Evolutionary conservation across 345 rosid genomes (phyloP), one percentile per base, ranked within the genome.

Genomic region (Linum tenue): DNA sequence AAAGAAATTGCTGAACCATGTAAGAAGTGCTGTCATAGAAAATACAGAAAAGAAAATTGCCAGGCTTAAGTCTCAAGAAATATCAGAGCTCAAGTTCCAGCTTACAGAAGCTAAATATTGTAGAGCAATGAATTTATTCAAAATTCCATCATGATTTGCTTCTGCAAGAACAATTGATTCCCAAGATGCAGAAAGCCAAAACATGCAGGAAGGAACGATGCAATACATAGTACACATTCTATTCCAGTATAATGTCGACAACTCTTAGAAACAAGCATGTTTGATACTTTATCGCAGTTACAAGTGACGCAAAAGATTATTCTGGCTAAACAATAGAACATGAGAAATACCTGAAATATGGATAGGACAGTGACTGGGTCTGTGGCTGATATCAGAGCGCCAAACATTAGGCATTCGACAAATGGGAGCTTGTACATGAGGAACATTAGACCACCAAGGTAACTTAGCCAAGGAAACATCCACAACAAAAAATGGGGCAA

Each of bases 331-430:
- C 64, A 12, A 56, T 37, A n/a, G 4, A 31, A 58, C 16, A 73
- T 14, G 71, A 64, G 53, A 36, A 41, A 16, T 59, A 94, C 99
- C 99, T 94, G 99, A 73, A 94, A 94, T 78, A 90, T 90, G 64
- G 99, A 94, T 67, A 94, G 75, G 62, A 94, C 99, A 4, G 99
- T 94, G 69, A 94, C 99, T 75, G 99, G 99, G 78, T 94, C 99
- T 0, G 99, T 94, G 64, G 99, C 99, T 10, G 99, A 94, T 80
- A 94, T 94, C 60, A 94, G 92, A 67, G 99, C 90, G 67, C 99
- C 99, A 76, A 94, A 94, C 97, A 90, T 94, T 62, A 94, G 82
- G 68, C 99, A 94, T 78, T 94, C 99, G 65, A 88, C 86, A 50
- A 90, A 83, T 12, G 99, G 99, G 69, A 94, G 95, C 67, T 63